Evolutionary conservation across 2,329 filamentous ascomycete species (phyloP).

Genomic region (Camptophora hylomeconis): DNA sequence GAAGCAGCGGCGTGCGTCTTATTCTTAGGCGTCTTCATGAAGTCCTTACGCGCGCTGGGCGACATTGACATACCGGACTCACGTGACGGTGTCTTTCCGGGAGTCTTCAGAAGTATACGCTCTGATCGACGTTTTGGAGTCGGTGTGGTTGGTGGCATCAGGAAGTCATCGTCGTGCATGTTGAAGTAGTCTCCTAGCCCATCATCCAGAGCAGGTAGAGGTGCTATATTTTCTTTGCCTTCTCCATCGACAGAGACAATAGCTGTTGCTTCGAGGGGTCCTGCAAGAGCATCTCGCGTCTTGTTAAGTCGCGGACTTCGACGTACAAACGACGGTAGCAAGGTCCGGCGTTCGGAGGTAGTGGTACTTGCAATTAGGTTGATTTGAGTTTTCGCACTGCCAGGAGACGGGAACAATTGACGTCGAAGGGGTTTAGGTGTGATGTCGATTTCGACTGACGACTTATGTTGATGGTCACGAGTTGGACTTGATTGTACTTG

Average conservation of each 20-base stretch:
- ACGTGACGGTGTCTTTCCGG: slow-evolving; percentile 14
- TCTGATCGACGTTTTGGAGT: slow-evolving; percentile 18
- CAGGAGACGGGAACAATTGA: slow-evolving; percentile 29
- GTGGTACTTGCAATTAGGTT: slow-evolving; percentile 1
- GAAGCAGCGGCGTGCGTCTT: slow-evolving; percentile 11
- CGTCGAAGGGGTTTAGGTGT: slow-evolving; percentile 42
- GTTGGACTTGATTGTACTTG: slow-evolving; percentile 51
- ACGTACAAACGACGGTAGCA: slow-evolving; percentile 15
- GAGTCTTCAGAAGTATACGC: slow-evolving; percentile 16
- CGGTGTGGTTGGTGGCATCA: slow-evolving; percentile 24
- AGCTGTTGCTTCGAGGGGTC: slow-evolving; percentile 17
- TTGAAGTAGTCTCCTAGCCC: slow-evolving; percentile 56
- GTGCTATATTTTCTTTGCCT: slow-evolving; percentile 47
- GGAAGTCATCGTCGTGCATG: slow-evolving; percentile 32
- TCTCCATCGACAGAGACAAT: slow-evolving; percentile 27
- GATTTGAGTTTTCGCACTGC: slow-evolving; percentile 5
- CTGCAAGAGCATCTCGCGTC: slow-evolving; percentile 14
- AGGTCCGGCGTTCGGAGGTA: background rate
- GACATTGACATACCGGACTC: slow-evolving; percentile 18
- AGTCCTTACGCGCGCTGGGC: slow-evolving; percentile 18
- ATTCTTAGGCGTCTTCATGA: slow-evolving; percentile 9
- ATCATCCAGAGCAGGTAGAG: slow-evolving; percentile 26
- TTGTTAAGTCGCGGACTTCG: slow-evolving; percentile 18
- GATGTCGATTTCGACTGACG: slow-evolving; percentile 35
- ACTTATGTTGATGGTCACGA: slow-evolving; percentile 26